Conservation (phyloP, 768 basidiomycete species). For the Coprinopsis strossmayeri region DNA sequence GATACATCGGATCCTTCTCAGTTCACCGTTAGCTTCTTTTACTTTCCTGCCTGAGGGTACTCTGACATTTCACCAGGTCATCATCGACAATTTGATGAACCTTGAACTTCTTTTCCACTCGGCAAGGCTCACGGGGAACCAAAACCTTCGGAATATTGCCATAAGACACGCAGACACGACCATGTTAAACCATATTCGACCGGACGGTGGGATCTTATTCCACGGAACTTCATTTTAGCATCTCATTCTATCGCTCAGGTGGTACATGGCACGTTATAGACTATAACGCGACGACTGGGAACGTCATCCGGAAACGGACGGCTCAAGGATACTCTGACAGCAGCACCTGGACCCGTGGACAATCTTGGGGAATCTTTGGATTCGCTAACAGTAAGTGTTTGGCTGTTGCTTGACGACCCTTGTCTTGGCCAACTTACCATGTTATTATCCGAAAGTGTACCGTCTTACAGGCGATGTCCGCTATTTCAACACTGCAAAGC, state of each 20-base stretch:
- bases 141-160: slow-evolving; percentile 53
- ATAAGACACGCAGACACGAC: slow-evolving; percentile 61
- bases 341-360: slow-evolving; percentile 72
- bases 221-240: background rate
- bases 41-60: background rate
- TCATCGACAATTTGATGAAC: slow-evolving; percentile 81
- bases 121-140: slow-evolving; percentile 51
- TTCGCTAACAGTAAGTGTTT: slow-evolving; percentile 55
- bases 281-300: slow-evolving; percentile 60
- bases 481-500: slow-evolving; percentile 56
- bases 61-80: slow-evolving; percentile 33
- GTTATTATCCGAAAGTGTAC: slow-evolving; percentile 40
- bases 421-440: background rate
- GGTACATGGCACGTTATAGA: slow-evolving; percentile 58
- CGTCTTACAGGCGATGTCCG: slow-evolving; percentile 38
- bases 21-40: slow-evolving; percentile 38
- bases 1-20: slow-evolving; percentile 50
- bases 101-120: slow-evolving; percentile 61
- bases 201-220: slow-evolving; percentile 41
- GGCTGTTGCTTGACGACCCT: background rate
- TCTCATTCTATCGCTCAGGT: slow-evolving; percentile 21
- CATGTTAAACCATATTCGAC: slow-evolving; percentile 57
- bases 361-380: slow-evolving; percentile 67
- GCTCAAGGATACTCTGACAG: slow-evolving; percentile 56
- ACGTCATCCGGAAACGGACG: slow-evolving; percentile 49